These are phyloP conservation scores for Saccharomyces pastorianus DNA, from an alignment of 1,139 yeast species.

Conservation along the genomic window DNA sequence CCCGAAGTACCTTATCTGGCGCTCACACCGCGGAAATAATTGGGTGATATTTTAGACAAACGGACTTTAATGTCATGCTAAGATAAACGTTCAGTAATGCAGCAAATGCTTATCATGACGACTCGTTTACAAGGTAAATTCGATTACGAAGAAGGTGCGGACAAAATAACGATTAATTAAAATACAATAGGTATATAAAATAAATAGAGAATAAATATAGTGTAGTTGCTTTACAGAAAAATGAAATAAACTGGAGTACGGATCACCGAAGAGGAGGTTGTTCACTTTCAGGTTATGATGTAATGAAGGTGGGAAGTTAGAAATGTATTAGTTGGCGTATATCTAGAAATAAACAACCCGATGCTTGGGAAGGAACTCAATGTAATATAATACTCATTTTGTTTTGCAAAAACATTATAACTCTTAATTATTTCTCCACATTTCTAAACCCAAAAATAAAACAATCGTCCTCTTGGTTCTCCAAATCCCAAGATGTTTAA, in stretches of 20 bases:
- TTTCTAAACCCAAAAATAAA: not conserved
- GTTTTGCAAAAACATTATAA: not conserved
- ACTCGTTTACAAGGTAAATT: not conserved
- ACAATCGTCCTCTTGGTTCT: not conserved
- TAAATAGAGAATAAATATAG: not conserved
- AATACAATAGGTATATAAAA: not conserved
- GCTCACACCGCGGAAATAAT: not conserved
- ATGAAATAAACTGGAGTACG: not conserved
- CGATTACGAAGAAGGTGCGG: not conserved
- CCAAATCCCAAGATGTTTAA: slow-evolving; percentile 10
- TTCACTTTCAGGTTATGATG: not conserved
- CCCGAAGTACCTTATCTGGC: not conserved
- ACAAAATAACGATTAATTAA: not conserved
- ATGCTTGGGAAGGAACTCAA: not conserved
- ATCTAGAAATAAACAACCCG: not conserved
- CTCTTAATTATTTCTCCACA: not conserved
- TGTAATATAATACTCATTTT: not conserved
- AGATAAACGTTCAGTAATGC: not conserved
- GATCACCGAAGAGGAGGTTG: not conserved
- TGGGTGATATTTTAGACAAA: not conserved
- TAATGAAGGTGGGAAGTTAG: not conserved
- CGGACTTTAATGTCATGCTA: not conserved
- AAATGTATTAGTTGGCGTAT: not conserved
- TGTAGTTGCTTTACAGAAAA: not conserved
- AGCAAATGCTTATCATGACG: not conserved